Conservation (phyloP, 1,284 basidiomycete species). For the Marasmius oreades region DNA sequence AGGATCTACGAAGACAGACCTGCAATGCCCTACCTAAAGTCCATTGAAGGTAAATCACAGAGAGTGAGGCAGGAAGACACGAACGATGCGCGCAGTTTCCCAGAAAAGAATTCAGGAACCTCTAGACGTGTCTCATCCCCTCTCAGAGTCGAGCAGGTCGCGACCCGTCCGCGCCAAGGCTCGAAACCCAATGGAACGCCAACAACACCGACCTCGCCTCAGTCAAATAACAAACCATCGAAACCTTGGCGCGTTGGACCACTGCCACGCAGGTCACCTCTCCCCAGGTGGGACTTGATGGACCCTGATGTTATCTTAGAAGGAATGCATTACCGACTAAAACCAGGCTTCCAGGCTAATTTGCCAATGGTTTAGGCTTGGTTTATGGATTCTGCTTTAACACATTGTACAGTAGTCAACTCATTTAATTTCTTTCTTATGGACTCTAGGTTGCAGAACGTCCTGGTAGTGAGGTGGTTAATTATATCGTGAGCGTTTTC, state of each 20-base stretch:
- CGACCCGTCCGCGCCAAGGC: background rate
- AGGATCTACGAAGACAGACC: background rate
- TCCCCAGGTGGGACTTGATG: constrained; percentile 10
- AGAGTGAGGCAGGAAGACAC: background rate
- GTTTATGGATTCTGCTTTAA: no score
- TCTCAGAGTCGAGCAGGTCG: background rate
- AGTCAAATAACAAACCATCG: background rate
- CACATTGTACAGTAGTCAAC: no score
- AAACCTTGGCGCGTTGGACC: constrained; percentile 6
- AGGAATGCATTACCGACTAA: constrained; percentile 9
- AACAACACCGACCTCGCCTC: background rate
- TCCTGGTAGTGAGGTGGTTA: no score
- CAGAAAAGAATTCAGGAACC: background rate
- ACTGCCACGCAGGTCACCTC: constrained; percentile 7
- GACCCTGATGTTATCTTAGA: constrained; percentile 10
- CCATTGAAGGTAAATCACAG: background rate
- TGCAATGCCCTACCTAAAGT: background rate
- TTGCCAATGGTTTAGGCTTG: background rate
- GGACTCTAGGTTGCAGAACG: no score
- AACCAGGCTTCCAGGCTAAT: background rate
- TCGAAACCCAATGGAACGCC: background rate
- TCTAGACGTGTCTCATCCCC: background rate
- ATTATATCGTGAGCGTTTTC: no score
- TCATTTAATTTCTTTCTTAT: no score
- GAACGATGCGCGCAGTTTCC: no score